These are phyloP conservation scores for Fusarium buharicum DNA, from an alignment of 2,329 filamentous ascomycete genomes.

Conservation along the genomic window DNA sequence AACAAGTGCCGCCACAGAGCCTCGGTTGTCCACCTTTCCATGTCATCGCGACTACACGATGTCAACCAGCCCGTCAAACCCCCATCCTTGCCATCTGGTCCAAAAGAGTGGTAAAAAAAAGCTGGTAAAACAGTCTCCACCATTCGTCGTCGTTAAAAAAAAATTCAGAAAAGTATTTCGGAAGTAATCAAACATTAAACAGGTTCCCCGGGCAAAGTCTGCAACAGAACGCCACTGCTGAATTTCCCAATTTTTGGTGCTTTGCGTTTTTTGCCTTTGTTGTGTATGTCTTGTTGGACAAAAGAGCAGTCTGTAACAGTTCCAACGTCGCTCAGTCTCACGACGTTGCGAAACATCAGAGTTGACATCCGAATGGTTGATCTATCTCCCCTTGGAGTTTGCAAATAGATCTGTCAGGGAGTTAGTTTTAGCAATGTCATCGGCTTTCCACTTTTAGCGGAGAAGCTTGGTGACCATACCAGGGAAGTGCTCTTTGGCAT, in stretches of 20 bases:
- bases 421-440: conserved; percentile 47
- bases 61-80: conserved; percentile 10
- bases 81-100: conserved; percentile 29
- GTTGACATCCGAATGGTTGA: background rate
- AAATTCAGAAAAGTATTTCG: conserved; percentile 19
- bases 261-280: conserved; percentile 26
- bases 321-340: background rate
- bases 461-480: conserved; percentile 52
- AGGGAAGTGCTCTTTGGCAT: conserved; percentile 93
- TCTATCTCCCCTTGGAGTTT: conserved; percentile 53
- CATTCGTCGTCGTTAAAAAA: conserved; percentile 33
- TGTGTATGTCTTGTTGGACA: background rate
- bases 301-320: background rate
- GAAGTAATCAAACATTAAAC: conserved; percentile 41
- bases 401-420: conserved; percentile 51
- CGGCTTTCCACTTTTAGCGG: conserved; percentile 34
- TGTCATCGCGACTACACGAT: conserved; percentile 10
- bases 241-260: conserved; percentile 28
- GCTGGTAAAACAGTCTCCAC: conserved; percentile 21
- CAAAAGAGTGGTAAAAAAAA: conserved; percentile 38
- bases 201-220: conserved; percentile 35
- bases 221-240: conserved; percentile 38
- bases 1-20: conserved; percentile 20
- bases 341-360: background rate
- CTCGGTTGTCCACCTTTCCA: conserved; percentile 31